Conservation (phyloP, 345 rosid species). For the Hevea brasiliensis region DNA sequence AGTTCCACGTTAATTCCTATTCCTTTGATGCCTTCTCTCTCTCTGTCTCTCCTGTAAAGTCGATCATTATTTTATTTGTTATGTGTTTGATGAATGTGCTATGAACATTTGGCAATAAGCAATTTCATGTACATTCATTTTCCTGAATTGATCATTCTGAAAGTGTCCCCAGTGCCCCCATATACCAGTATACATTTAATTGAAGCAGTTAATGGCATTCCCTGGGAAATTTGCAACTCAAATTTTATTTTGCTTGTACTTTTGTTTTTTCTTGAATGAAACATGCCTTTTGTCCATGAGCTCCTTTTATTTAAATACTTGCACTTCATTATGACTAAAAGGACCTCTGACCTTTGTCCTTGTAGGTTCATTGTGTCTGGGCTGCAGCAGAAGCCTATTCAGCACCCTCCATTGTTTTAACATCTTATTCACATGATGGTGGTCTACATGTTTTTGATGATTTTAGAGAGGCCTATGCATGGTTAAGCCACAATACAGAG, state of each 20-base stretch:
- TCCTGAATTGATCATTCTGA: too few relatives aligned
- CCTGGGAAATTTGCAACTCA: not conserved
- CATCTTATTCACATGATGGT: conserved; percentile 73
- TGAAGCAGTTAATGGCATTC: not conserved
- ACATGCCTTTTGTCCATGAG: not conserved
- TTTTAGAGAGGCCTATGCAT: conserved; percentile 96
- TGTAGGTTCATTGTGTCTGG: conserved; percentile 97
- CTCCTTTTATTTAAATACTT: not conserved
- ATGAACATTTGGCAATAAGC: too few relatives aligned
- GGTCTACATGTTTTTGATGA: conserved; percentile 90
- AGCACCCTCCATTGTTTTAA: conserved; percentile 95
- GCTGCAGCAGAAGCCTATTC: conserved; percentile 99
- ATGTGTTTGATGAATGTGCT: too few relatives aligned
- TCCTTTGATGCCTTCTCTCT: too few relatives aligned
- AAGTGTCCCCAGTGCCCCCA: not conserved
- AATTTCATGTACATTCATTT: too few relatives aligned
- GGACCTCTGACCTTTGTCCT: conserved; percentile 7
- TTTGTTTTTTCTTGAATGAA: not conserved
- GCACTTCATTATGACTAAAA: not conserved
- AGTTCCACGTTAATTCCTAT: too few relatives aligned
- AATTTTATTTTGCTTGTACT: not conserved
- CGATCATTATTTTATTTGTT: too few relatives aligned
- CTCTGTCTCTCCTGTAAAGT: too few relatives aligned
- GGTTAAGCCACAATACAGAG: conserved; percentile 97
- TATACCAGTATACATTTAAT: not conserved